Evolutionary conservation across 306 rosid species (phyloP).

Genomic region (Vachellia collinsii): DNA sequence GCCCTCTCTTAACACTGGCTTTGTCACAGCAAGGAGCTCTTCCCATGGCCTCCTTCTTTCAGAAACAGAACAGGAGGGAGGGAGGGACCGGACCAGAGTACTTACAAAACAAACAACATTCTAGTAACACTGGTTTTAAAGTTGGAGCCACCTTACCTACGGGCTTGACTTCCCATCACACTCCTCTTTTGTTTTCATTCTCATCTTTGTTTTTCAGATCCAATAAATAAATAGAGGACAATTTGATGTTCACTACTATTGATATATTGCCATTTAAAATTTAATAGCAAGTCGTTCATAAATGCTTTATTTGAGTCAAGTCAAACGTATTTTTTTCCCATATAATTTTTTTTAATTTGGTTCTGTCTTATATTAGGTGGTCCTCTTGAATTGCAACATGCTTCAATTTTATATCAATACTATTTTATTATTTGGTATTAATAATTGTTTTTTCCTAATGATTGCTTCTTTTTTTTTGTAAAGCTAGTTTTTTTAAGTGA

Average conservation of each 20-base stretch:
- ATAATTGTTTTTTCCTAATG: neutral
- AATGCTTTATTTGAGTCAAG: neutral
- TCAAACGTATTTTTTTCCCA: neutral
- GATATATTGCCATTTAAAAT: neutral
- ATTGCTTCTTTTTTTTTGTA: neutral
- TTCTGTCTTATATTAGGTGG: neutral
- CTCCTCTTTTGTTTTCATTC: neutral
- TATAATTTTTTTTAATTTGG: neutral
- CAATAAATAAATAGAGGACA: neutral
- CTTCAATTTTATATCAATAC: neutral
- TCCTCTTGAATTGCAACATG: neutral
- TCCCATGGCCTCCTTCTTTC: slow-evolving; percentile 57
- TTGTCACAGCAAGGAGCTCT: slow-evolving; percentile 96
- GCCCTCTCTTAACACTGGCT: slow-evolving; percentile 83
- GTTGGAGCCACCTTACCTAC: slow-evolving; percentile 35
- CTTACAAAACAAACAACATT: slow-evolving; percentile 7
- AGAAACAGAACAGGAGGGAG: neutral
- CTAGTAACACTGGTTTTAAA: slow-evolving; percentile 42
- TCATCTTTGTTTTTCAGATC: neutral
- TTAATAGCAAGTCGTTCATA: neutral
- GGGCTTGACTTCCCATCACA: slow-evolving; percentile 27
- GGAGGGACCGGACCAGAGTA: neutral
- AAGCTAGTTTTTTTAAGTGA: neutral
- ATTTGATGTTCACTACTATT: neutral
- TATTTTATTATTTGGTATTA: neutral